These are phyloP conservation scores for Sarcocystis neurona DNA, from an alignment of 169 alveolate species.

Conservation along the genomic window DNA sequence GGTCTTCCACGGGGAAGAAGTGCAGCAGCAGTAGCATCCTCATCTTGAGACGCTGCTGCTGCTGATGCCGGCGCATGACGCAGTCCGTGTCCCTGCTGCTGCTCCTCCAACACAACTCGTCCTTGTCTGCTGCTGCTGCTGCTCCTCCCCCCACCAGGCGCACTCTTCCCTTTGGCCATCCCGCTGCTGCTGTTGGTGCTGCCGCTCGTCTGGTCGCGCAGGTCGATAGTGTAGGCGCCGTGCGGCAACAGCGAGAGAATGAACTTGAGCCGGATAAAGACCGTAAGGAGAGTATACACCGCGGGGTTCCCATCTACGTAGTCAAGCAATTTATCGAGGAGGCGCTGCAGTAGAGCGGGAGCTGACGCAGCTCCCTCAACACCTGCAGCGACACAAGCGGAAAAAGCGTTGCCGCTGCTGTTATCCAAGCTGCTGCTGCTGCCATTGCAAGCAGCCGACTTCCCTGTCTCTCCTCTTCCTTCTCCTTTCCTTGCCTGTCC, in stretches of 20 bases:
- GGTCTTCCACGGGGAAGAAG: no score
- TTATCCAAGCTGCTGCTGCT: neutral
- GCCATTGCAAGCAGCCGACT: neutral
- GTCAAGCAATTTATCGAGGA: neutral
- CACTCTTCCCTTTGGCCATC: neutral
- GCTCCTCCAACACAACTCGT: no score
- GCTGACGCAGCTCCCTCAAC: neutral
- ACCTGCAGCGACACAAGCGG: neutral
- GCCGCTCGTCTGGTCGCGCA: neutral
- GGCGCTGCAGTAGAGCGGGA: constrained; percentile 13
- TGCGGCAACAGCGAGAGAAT: constrained; percentile 40
- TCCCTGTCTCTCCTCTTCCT: neutral
- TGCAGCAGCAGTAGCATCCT: no score
- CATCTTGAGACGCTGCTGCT: no score
- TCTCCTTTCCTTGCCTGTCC: neutral
- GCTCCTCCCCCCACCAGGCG: no score
- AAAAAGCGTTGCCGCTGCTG: neutral
- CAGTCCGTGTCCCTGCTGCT: no score
- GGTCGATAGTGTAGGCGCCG: constrained; percentile 22
- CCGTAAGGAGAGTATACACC: constrained; percentile 20
- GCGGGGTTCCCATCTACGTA: constrained; percentile 37
- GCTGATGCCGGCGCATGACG: no score
- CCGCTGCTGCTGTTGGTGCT: constrained; percentile 28
- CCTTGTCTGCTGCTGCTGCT: no score
- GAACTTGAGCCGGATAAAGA: constrained; percentile 38